Conservation (phyloP, 2,329 filamentous ascomycete genomes). For the Nemania sp. region DNA sequence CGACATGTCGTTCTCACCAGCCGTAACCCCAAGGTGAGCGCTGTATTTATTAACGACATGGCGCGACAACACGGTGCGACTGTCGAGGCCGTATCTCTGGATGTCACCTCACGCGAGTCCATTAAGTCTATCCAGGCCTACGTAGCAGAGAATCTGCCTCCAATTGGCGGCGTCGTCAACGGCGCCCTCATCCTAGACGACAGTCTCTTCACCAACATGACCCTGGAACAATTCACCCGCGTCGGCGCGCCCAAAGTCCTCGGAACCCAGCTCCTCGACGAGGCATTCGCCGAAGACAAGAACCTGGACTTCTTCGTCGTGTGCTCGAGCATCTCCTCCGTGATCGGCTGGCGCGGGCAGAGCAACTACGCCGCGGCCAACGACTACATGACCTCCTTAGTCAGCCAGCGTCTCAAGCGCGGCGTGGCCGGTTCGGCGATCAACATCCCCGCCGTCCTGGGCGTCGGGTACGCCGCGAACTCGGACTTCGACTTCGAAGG, state of each 20-base stretch:
- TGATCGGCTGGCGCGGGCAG: slow-evolving; percentile 18
- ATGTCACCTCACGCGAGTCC: slow-evolving; percentile 24
- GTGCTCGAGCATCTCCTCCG: slow-evolving; percentile 35
- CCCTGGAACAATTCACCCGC: slow-evolving; percentile 27
- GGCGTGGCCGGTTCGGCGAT: slow-evolving; percentile 15
- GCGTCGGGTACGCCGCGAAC: slow-evolving; percentile 21
- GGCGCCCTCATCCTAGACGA: slow-evolving; percentile 46
- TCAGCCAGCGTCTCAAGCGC: slow-evolving; percentile 1
- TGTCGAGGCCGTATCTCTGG: slow-evolving; percentile 24
- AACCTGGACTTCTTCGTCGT: slow-evolving; percentile 44
- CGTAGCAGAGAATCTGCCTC: slow-evolving; percentile 30
- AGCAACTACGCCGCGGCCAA: slow-evolving; percentile 13
- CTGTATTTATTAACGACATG: too few relatives aligned
- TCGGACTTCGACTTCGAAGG: too few relatives aligned
- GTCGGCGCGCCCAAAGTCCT: slow-evolving; percentile 40
- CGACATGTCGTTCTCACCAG: not conserved
- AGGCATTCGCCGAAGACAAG: slow-evolving; percentile 33
- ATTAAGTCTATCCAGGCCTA: not conserved
- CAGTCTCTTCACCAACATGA: slow-evolving; percentile 29
- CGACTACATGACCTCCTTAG: slow-evolving; percentile 4
- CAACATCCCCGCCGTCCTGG: slow-evolving; percentile 19
- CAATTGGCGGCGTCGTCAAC: slow-evolving; percentile 43
- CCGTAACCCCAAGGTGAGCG: not conserved
- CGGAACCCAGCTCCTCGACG: slow-evolving; percentile 37
- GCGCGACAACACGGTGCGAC: too few relatives aligned